Base-by-base conservation (phyloP, 306 rosid species). In the Citrullus mucosospermus region DNA sequence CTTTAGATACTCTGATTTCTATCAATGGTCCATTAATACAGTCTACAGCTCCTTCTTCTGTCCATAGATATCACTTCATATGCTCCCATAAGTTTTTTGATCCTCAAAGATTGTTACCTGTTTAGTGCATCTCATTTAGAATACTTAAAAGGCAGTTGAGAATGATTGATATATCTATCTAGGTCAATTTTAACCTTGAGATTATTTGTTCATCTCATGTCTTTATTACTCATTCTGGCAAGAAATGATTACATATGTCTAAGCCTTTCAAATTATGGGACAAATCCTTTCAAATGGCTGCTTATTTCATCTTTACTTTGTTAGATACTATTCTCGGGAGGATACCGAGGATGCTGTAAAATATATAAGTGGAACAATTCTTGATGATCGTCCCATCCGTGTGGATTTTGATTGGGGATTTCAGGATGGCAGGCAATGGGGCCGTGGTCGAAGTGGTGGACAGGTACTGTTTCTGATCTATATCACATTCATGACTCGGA, bases 361-460 rank as follows among this genome's bases (percentile, higher is more conserved):
- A 76, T 95, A 89, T 83, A 86, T 95, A 80, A 95, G 99, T 46
- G 97, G 97, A 68, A 95, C 99, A 9, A 92, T 92, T 85, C 97
- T 95, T 69, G 99, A 95, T 84, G 99, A 95, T 71, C 98, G 98
- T 77, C 97, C 97, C 61, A 92, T 95, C 83, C 98, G 98, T 83
- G 98, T 90, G 86, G 98, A 95, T 89, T 95, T 95, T 86, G 99
- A 95, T 72, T 95, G 99, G 99, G 99, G 99, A 69, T 95, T 95
- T 82, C 97, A 85, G 80, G 99, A 95, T 25, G 99, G 99, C 10
- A 88, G 99, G 82, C 99, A 95, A 81, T 95, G 97, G 99, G 99
- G 99, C 44, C 99, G 99, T 25, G 99, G 99, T 75, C 90, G 97
- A 81, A 92, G 97, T 84, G 99, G 99, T 67, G 98, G 98, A 48